These are phyloP conservation scores for Chrysochromulina tobinii DNA, from an alignment of 78 protist genomes.

Conservation along the genomic window DNA sequence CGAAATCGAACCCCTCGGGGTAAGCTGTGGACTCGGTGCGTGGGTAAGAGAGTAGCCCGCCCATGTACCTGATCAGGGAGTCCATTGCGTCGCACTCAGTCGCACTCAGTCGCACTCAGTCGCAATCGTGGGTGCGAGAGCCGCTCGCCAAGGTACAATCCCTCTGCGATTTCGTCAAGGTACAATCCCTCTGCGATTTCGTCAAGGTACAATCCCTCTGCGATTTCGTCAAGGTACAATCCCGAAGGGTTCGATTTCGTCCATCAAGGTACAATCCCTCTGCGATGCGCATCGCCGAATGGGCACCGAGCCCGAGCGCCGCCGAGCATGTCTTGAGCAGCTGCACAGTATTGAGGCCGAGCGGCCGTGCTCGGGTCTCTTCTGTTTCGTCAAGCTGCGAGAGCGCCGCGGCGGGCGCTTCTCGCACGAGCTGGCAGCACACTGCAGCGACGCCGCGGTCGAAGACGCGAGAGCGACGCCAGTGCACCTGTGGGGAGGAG, in stretches of 20 bases:
- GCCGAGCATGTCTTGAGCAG: constrained; percentile 27
- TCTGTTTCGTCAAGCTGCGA: neutral
- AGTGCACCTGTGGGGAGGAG: no score
- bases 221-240: no score
- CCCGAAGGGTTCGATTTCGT: no score
- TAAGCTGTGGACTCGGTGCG: constrained; percentile 65
- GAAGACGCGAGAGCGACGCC: constrained; percentile 2
- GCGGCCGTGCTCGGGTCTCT: neutral
- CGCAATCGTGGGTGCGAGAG: no score
- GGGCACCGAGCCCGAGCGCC: constrained; percentile 40
- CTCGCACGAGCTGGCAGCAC: neutral
- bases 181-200: no score
- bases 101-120: no score
- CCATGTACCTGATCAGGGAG: constrained; percentile 12
- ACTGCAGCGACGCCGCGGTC: constrained; percentile 8
- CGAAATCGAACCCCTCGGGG: constrained; percentile 27
- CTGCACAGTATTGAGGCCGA: constrained; percentile 31
- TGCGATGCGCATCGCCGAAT: constrained; percentile 51
- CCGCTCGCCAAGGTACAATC: no score
- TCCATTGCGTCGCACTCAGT: no score
- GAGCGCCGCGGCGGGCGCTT: neutral
- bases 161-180: no score
- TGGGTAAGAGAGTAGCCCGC: constrained; percentile 69
- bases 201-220: no score
- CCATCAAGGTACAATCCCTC: constrained; percentile 38